A percentile compares a stretch with the other conserved stretches of the same genome.
Evolutionary conservation across 352 stramenopile species (phyloP).

Genomic region (Phytophthora macrochlamydospora): DNA sequence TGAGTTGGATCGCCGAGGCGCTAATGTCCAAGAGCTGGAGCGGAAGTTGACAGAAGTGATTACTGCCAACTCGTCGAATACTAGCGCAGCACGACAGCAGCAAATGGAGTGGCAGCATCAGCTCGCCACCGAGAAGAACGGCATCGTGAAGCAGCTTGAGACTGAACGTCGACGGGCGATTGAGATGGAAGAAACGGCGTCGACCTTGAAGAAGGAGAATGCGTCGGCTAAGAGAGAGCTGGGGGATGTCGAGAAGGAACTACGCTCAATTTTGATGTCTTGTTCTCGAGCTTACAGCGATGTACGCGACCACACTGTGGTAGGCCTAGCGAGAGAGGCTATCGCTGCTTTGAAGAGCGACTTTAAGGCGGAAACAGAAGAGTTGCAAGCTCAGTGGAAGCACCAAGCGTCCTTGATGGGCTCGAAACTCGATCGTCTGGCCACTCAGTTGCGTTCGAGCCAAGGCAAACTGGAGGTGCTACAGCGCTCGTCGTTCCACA

Average conservation of each 20-base stretch:
- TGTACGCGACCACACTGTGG: neutral
- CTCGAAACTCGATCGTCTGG: constrained; percentile 49
- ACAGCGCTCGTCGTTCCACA: constrained; percentile 47
- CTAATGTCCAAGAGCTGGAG: constrained; percentile 51
- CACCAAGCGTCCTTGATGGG: constrained; percentile 44
- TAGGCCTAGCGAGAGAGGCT: neutral
- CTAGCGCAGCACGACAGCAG: constrained; percentile 36
- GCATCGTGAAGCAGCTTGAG: constrained; percentile 47
- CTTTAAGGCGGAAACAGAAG: constrained; percentile 46
- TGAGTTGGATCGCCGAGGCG: constrained; percentile 28
- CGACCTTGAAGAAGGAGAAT: constrained; percentile 38
- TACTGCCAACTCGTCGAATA: constrained; percentile 37
- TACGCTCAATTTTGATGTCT: constrained; percentile 32
- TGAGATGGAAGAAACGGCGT: constrained; percentile 29
- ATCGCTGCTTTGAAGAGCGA: constrained; percentile 21
- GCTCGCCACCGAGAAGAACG: constrained; percentile 51
- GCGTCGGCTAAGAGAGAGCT: constrained; percentile 41
- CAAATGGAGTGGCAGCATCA: constrained; percentile 47
- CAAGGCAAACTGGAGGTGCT: constrained; percentile 56
- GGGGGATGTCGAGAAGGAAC: constrained; percentile 42
- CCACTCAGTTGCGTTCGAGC: constrained; percentile 46
- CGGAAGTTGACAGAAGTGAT: constrained; percentile 42
- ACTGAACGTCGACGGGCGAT: constrained; percentile 45
- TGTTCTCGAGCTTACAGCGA: constrained; percentile 11
- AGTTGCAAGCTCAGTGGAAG: constrained; percentile 49